Base-by-base conservation (phyloP, 202 grass and related monocot species). In the Tripidium arundinaceum region DNA sequence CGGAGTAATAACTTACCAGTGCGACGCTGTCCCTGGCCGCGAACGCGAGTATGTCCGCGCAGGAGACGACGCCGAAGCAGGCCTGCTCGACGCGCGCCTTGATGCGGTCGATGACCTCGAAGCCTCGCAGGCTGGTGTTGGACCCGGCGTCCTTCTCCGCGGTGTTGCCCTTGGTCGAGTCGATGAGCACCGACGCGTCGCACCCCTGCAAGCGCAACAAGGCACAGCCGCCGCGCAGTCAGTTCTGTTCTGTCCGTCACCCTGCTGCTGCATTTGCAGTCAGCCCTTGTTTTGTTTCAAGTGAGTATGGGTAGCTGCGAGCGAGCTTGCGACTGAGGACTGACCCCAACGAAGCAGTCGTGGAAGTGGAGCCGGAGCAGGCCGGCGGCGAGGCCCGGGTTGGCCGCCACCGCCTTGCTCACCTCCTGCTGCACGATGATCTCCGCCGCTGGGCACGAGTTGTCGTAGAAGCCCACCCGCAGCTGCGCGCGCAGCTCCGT, bases 11-110 rank as follows among this genome's bases (percentile, higher is more conserved):
- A 42, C 41, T 70, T 50, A 97, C 94, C 83, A 92, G 67, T 38
- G 79, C 91, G 41, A 92, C 49, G 68, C 89, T 86, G 83, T 97
- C 94, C 71, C 94, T 89, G 58, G 94, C 91, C 57, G 94, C 94
- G 80, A 97, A 97, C 9, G 94, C 87, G 64, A 97, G 89, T 21
- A 97, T 90, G 81, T 97, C 94, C 11, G 94, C 91, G 78, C 94
- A 97, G 42, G 94, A 97, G 49, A 97, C 89, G 75, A 90, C 75
- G 38, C 94, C 91, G 55, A 69, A 43, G 85, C 94, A 97, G 2
- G 87, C 83, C 74, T 90, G 70, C 76, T 97, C 94, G 62, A 92
- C 75, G 33, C 89, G 74, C 6, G 87, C 74, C 81, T 94, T 94
- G 68, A 89, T 89, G 41, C 76, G 68, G 66, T 98, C 89, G 62